phyloP scores from a whole-genome alignment of 345 rosid species.

The Citrus australasica region DNA sequence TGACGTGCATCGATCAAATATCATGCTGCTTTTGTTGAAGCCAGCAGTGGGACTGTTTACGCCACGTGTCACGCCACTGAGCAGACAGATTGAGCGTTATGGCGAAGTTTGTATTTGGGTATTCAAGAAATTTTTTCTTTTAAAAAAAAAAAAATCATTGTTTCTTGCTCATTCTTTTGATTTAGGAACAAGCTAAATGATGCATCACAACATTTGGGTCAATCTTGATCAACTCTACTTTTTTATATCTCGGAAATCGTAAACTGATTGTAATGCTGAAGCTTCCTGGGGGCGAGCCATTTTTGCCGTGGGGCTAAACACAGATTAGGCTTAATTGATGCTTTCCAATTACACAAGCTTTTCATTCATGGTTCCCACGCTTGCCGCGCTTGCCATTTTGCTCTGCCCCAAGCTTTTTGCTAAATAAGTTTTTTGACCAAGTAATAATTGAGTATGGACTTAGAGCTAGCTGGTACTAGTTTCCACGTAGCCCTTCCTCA shows the following conservation, averaged over 20 bases:
- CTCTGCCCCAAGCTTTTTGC: not conserved
- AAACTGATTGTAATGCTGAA: no score
- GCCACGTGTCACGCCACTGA: not conserved
- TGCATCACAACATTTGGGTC: no score
- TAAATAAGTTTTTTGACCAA: not conserved
- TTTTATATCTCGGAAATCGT: no score
- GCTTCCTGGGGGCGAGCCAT: no score
- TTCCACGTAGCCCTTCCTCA: no score
- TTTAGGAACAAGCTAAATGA: conserved; percentile 2
- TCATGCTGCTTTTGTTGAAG: not conserved
- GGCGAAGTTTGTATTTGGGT: conserved; percentile 12
- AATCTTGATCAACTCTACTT: no score
- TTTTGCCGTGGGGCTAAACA: not conserved
- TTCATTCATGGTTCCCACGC: not conserved
- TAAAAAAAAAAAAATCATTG: no score
- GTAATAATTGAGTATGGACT: no score
- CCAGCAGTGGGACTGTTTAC: no score
- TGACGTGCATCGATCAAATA: no score
- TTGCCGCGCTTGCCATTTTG: not conserved
- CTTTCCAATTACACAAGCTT: not conserved
- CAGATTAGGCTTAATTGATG: not conserved
- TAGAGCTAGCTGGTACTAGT: no score
- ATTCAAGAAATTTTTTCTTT: no score
- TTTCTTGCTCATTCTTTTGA: not conserved
- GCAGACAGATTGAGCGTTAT: conserved; percentile 12